Percentiles rank a stretch among this genome's conserved stretches.
phyloP scores from a whole-genome alignment of 2,329 filamentous ascomycete genomes.

The Penicillium sp. region DNA sequence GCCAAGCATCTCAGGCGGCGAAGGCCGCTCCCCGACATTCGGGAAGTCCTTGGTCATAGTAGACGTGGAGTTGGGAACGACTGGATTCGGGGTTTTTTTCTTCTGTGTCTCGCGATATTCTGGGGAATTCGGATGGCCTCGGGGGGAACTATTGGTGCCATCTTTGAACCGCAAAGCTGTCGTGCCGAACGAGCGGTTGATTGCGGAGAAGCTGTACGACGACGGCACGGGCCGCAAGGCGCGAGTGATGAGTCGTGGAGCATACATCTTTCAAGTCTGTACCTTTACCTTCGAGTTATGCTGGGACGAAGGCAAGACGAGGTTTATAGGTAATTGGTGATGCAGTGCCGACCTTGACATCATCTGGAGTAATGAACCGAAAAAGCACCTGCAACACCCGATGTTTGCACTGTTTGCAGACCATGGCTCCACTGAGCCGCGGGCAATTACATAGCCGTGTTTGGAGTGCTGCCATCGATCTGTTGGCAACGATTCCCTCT shows the following conservation, averaged over 20 bases:
- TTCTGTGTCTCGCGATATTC: conserved; percentile 57
- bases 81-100: conserved; percentile 58
- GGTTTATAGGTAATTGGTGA: too few relatives aligned
- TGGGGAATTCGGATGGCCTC: conserved; percentile 53
- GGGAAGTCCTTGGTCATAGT: conserved; percentile 64
- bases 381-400: conserved; percentile 22
- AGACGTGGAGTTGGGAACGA: conserved; percentile 63
- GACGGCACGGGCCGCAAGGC: conserved; percentile 42
- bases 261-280: conserved; percentile 42
- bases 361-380: conserved; percentile 31
- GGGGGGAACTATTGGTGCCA: conserved; percentile 51
- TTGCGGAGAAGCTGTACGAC: conserved; percentile 24
- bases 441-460: conserved; percentile 5
- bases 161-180: conserved; percentile 40
- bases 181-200: conserved; percentile 33
- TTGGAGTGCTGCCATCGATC: background rate
- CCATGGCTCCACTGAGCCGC: conserved; percentile 10
- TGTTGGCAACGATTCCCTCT: too few relatives aligned
- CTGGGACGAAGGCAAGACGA: conserved; percentile 6
- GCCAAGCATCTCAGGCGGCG: conserved; percentile 60
- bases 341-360: conserved; percentile 37
- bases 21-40: conserved; percentile 54
- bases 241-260: conserved; percentile 46
- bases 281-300: background rate
- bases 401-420: conserved; percentile 41